Evolutionary conservation across 1,284 basidiomycete genomes (phyloP).

Genomic region (Tilletia indica): DNA sequence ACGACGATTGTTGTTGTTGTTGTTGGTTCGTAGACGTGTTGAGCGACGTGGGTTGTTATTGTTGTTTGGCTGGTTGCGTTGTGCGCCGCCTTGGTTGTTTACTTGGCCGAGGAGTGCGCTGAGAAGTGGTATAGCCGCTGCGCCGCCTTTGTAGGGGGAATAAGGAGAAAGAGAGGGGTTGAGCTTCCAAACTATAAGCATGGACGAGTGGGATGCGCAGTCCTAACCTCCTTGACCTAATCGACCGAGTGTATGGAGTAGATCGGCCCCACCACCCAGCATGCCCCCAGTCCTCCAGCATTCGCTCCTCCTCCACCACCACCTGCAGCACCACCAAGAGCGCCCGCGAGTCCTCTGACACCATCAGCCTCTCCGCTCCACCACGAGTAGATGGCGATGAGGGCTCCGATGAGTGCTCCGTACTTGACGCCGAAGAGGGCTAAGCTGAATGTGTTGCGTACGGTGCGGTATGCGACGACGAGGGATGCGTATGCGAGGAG

Average conservation of each 20-base stretch:
- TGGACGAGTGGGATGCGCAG: not conserved
- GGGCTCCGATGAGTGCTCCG: conserved; percentile 38
- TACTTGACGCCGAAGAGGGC: conserved; percentile 45
- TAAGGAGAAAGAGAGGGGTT: not conserved
- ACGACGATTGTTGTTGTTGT: not conserved
- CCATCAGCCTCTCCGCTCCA: conserved; percentile 38
- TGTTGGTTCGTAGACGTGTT: not conserved
- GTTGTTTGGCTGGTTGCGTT: not conserved
- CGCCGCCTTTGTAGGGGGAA: not conserved
- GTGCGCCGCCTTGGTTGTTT: not conserved
- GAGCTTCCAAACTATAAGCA: not conserved
- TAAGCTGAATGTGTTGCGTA: conserved; percentile 31
- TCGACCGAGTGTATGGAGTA: not conserved
- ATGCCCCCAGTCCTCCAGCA: not conserved
- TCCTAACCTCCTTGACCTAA: conserved; percentile 10
- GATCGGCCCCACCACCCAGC: not conserved
- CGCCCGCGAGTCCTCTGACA: not conserved
- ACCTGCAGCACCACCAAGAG: not conserved
- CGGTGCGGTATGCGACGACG: conserved; percentile 38
- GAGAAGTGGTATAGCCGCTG: not conserved
- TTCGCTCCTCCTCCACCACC: not conserved
- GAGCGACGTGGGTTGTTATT: not conserved
- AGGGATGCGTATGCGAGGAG: conserved; percentile 41
- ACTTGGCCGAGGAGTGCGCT: not conserved
- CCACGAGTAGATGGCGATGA: conserved; percentile 43